These are phyloP conservation scores for Claviceps cyperi DNA, from an alignment of 2,329 filamentous ascomycete genomes.

Conservation along the genomic window DNA sequence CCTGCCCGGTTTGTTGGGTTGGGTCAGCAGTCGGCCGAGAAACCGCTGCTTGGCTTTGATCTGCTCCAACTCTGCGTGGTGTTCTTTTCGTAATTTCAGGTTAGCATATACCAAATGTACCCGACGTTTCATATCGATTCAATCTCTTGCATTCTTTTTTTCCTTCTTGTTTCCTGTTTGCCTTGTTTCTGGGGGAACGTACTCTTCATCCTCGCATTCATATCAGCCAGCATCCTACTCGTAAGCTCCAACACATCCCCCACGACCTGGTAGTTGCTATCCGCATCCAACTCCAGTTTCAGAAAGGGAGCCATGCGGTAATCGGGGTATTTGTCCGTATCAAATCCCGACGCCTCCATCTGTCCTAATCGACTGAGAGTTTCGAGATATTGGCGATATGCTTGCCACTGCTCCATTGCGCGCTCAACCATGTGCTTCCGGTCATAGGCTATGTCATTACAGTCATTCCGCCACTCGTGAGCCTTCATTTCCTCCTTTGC, in stretches of 20 bases:
- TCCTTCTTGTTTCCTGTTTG: constrained; percentile 4
- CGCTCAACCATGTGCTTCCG: constrained; percentile 19
- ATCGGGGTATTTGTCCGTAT: constrained; percentile 23
- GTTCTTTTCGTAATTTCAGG: constrained; percentile 8
- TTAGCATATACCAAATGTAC: background rate
- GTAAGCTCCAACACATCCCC: constrained; percentile 20
- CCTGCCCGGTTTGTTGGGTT: constrained; percentile 22
- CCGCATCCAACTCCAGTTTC: constrained; percentile 19
- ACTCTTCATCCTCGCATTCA: constrained; percentile 22
- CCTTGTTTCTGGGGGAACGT: constrained; percentile 7
- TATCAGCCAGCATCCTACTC: constrained; percentile 19
- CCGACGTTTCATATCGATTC: too few relatives aligned
- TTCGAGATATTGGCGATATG: constrained; percentile 22
- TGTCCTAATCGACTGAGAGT: constrained; percentile 19
- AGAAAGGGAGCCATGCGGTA: constrained; percentile 24
- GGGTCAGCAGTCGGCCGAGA: constrained; percentile 25
- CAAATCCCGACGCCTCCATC: constrained; percentile 24
- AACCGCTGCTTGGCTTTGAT: constrained; percentile 22
- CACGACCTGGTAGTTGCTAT: constrained; percentile 15
- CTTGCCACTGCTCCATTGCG: constrained; percentile 17
- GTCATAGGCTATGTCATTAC: constrained; percentile 12
- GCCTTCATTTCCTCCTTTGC: constrained; percentile 13
- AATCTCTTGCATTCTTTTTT: background rate
- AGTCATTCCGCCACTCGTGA: constrained; percentile 15
- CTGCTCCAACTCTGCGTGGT: constrained; percentile 16